Percentiles rank a stretch among this genome's conserved stretches.
phyloP scores from a whole-genome alignment of 2,329 filamentous ascomycete genomes.

The Cordyceps sp. region DNA sequence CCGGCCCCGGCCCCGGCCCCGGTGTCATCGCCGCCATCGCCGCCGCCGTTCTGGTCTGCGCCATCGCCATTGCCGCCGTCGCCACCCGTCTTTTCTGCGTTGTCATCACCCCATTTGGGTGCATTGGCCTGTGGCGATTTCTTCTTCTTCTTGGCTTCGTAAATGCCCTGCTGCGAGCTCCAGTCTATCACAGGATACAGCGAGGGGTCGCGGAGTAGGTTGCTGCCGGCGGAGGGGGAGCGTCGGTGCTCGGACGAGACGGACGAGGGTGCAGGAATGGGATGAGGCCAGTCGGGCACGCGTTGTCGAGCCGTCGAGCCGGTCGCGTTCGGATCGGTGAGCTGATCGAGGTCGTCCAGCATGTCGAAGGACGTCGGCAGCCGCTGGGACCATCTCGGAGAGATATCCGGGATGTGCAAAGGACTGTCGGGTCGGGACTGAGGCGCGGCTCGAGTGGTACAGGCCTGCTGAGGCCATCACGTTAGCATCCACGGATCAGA shows the following conservation, averaged over 20 bases:
- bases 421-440: background rate
- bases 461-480: background rate
- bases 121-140: conserved; percentile 3
- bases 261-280: background rate
- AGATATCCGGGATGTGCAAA: conserved; percentile 1
- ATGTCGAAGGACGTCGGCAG: background rate
- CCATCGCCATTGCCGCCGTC: conserved; percentile 3
- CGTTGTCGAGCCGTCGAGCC: conserved; percentile 3
- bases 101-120: conserved; percentile 3
- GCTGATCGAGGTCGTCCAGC: background rate
- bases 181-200: conserved; percentile 9
- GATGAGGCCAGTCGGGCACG: background rate
- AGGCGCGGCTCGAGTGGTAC: background rate
- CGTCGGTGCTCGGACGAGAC: background rate
- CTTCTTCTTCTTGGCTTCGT: conserved; percentile 7
- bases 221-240: conserved; percentile 1
- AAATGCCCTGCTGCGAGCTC: conserved; percentile 5
- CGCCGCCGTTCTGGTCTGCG: conserved; percentile 1
- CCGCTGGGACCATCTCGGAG: background rate
- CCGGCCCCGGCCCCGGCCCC: too few species aligned
- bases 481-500: background rate
- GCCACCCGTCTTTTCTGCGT: conserved; percentile 3
- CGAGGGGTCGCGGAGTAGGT: conserved; percentile 6
- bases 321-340: conserved; percentile 1
- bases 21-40: conserved; percentile 1